A percentile compares a stretch with the other conserved stretches of the same genome.
phyloP scores from a whole-genome alignment of 768 basidiomycete species.

The Royoungia palumana region DNA sequence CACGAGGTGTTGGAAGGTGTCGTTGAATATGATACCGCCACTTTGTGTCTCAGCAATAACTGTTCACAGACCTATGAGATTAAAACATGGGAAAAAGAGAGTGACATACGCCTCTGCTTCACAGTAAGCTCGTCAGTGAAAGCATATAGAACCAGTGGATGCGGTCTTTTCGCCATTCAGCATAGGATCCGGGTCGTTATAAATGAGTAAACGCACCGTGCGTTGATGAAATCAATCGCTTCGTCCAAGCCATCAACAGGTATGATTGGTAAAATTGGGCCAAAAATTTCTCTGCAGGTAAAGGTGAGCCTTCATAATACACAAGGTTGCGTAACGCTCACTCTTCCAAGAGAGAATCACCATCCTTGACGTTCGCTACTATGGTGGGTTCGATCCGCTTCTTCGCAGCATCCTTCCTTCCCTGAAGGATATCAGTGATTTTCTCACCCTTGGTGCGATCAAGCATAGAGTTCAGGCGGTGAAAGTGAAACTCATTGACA shows the following conservation, averaged over 20 bases:
- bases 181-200: neutral
- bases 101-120: conserved; percentile 38
- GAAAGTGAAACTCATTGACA: conserved; percentile 50
- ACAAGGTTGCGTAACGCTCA: conserved; percentile 25
- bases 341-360: conserved; percentile 62
- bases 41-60: conserved; percentile 56
- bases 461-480: conserved; percentile 51
- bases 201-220: conserved; percentile 36
- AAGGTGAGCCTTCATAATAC: neutral
- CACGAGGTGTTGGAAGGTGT: conserved; percentile 52
- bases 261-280: conserved; percentile 64
- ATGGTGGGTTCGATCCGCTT: conserved; percentile 58
- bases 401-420: conserved; percentile 33
- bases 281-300: conserved; percentile 66
- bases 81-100: neutral
- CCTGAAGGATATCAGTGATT: conserved; percentile 46
- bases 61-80: conserved; percentile 19
- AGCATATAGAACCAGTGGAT: conserved; percentile 60
- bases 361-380: conserved; percentile 48
- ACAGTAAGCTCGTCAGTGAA: conserved; percentile 50
- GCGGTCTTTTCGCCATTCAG: conserved; percentile 37
- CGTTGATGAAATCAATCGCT: conserved; percentile 53
- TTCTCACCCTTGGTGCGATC: conserved; percentile 53
- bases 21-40: conserved; percentile 57
- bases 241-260: conserved; percentile 53